Conservation (phyloP, 2,329 filamentous ascomycete genomes). For the Aspergillus proliferans region DNA sequence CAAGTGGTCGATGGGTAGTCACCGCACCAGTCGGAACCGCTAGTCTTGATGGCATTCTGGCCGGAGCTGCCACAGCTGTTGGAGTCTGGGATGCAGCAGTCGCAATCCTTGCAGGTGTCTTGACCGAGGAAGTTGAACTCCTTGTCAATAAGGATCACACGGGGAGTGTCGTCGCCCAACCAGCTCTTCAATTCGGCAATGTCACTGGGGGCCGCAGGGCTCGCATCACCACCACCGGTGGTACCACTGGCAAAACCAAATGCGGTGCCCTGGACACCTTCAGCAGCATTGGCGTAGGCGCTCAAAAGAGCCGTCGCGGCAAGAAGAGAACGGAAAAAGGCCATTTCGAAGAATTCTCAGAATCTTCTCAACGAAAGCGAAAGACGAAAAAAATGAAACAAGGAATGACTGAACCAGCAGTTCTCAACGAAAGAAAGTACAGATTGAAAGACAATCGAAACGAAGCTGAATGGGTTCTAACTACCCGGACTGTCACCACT, state of each 20-base stretch:
- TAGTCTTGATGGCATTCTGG: conserved; percentile 49
- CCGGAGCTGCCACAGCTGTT: conserved; percentile 34
- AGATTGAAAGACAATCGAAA: neutral
- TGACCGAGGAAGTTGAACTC: conserved; percentile 27
- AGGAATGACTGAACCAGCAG: conserved; percentile 1
- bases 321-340: conserved; percentile 13
- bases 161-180: conserved; percentile 49
- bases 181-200: conserved; percentile 52
- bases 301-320: conserved; percentile 14
- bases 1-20: conserved; percentile 46
- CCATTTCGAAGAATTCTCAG: conserved; percentile 7
- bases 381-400: neutral
- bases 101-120: conserved; percentile 18
- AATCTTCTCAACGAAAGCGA: neutral
- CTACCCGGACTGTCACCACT: too few relatives aligned
- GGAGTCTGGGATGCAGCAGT: conserved; percentile 29
- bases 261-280: conserved; percentile 24
- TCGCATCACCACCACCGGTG: conserved; percentile 53
- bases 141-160: conserved; percentile 54
- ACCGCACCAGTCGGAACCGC: conserved; percentile 51
- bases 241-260: conserved; percentile 47
- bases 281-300: conserved; percentile 13
- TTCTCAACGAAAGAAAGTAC: neutral
- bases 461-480: neutral
- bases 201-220: conserved; percentile 47